phyloP scores from a whole-genome alignment of 2,329 filamentous ascomycete genomes.

The Aspergillus udagawae region DNA sequence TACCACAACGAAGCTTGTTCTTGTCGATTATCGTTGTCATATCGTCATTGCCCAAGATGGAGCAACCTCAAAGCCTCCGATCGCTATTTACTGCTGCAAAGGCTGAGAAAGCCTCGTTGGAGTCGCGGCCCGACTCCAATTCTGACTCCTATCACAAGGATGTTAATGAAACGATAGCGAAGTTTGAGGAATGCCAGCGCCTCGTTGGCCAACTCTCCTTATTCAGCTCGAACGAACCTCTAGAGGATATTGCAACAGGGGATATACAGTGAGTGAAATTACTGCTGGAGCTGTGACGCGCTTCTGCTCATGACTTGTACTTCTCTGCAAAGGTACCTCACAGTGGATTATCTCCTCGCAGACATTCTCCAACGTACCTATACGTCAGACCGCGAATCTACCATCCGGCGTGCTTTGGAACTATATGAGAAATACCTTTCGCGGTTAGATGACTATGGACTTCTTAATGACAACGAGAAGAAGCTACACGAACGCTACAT shows the following conservation, averaged over 20 bases:
- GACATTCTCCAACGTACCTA: slow-evolving; percentile 68
- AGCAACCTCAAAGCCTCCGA: slow-evolving; percentile 52
- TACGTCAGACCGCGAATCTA: slow-evolving; percentile 59
- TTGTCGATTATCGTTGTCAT: background rate
- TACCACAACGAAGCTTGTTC: slow-evolving; percentile 20
- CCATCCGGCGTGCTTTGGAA: slow-evolving; percentile 61
- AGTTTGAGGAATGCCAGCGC: slow-evolving; percentile 69
- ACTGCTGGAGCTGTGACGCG: background rate
- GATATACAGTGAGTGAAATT: slow-evolving; percentile 63
- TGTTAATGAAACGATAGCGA: slow-evolving; percentile 62
- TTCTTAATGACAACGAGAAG: slow-evolving; percentile 62
- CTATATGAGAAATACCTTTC: slow-evolving; percentile 76
- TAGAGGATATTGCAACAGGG: slow-evolving; percentile 82
- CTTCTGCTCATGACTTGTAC: slow-evolving; percentile 13
- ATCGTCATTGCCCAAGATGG: slow-evolving; percentile 30
- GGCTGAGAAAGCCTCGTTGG: slow-evolving; percentile 53
- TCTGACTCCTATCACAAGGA: slow-evolving; percentile 64
- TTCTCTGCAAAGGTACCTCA: slow-evolving; percentile 57
- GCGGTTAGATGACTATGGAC: slow-evolving; percentile 71
- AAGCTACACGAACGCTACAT: slow-evolving; percentile 69
- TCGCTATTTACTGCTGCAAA: slow-evolving; percentile 55
- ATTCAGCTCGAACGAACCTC: slow-evolving; percentile 84
- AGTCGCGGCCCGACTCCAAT: slow-evolving; percentile 61
- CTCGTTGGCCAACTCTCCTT: slow-evolving; percentile 69
- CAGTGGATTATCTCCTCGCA: slow-evolving; percentile 72